phyloP scores from a whole-genome alignment of 306 rosid species.

The Castanea crenata region DNA sequence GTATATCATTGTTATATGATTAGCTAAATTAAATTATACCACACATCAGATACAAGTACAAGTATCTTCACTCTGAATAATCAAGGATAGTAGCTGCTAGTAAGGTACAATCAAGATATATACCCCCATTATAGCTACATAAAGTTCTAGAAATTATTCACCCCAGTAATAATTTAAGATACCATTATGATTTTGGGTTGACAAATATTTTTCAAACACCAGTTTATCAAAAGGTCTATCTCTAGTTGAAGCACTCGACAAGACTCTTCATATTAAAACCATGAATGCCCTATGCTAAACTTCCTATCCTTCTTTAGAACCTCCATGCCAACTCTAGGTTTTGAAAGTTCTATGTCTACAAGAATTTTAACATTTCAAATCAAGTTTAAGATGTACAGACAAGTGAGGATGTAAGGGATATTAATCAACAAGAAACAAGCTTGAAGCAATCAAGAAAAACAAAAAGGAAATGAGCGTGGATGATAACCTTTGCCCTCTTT shows the following conservation, averaged over 20 bases:
- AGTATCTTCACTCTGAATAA: not conserved
- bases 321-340: not conserved
- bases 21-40: not conserved
- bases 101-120: not conserved
- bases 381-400: not conserved
- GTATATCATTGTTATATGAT: not conserved
- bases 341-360: not conserved
- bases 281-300: not conserved
- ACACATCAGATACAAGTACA: not conserved
- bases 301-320: not conserved
- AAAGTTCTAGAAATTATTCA: too few relatives aligned
- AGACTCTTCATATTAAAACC: not conserved
- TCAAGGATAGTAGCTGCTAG: not conserved
- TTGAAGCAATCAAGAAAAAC: not conserved
- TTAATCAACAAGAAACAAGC: not conserved
- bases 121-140: too few relatives aligned
- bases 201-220: too few relatives aligned
- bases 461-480: not conserved
- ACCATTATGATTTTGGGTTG: too few relatives aligned
- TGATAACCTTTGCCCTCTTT: conserved; percentile 72
- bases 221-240: not conserved
- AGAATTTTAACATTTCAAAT: not conserved
- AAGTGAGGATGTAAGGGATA: not conserved
- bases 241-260: not conserved
- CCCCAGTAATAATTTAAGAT: too few relatives aligned